Evolutionary conservation across 352 stramenopile genomes (phyloP).

Genomic region (Pythium dissotocum): DNA sequence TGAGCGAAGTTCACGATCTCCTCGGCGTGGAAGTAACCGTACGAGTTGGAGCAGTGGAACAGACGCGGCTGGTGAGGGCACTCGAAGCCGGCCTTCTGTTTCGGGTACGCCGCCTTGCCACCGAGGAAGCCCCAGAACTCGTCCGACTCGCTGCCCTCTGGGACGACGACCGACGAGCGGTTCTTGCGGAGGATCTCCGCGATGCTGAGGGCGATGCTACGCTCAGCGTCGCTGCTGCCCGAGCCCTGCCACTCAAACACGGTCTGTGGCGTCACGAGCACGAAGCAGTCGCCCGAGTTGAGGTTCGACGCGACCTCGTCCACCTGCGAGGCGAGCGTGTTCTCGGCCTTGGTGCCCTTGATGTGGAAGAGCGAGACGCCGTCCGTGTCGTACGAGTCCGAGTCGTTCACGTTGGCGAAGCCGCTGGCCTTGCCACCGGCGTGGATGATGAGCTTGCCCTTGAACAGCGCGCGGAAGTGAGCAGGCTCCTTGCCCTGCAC

Average conservation of each 20-base stretch:
- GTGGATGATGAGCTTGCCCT: slow-evolving; percentile 90
- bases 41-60: slow-evolving; percentile 90
- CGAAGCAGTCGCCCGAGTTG: slow-evolving; percentile 88
- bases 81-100: slow-evolving; percentile 68
- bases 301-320: slow-evolving; percentile 75
- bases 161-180: slow-evolving; percentile 44
- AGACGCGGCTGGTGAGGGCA: slow-evolving; percentile 75
- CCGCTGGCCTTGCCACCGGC: slow-evolving; percentile 87
- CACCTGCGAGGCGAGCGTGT: slow-evolving; percentile 88
- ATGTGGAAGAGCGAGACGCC: slow-evolving; percentile 90
- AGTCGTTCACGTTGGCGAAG: slow-evolving; percentile 80
- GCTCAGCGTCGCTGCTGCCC: slow-evolving; percentile 69
- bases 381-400: slow-evolving; percentile 87
- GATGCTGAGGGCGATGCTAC: slow-evolving; percentile 60
- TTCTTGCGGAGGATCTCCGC: slow-evolving; percentile 59
- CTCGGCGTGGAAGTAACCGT: slow-evolving; percentile 85
- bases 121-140: slow-evolving; percentile 87
- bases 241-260: slow-evolving; percentile 80
- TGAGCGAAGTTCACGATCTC: slow-evolving; percentile 90
- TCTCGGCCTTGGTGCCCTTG: slow-evolving; percentile 83
- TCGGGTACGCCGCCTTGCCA: slow-evolving; percentile 72
- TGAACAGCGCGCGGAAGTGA: slow-evolving; percentile 90
- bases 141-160: slow-evolving; percentile 67
- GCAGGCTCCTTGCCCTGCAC: slow-evolving; percentile 85
- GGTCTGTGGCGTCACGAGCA: slow-evolving; percentile 71